Percentiles rank a stretch among this genome's conserved stretches.
Conservation (phyloP, 2,329 filamentous ascomycete species). For the Penicillium hordei region DNA sequence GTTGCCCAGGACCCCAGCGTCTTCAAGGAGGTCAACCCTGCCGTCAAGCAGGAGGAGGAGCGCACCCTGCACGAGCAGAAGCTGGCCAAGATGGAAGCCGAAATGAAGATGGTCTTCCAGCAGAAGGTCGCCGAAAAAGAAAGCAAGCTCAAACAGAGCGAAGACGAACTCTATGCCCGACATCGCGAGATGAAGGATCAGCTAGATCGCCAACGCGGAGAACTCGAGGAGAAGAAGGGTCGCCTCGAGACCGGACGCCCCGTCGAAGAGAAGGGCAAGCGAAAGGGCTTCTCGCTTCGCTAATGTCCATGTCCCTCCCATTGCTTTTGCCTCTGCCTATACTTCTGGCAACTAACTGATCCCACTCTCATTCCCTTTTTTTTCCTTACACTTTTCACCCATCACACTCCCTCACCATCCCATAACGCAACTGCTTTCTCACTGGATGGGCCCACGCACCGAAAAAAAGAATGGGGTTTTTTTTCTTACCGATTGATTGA, state of each 20-base stretch:
- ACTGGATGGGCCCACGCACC: conserved; percentile 29
- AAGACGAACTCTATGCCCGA: conserved; percentile 96
- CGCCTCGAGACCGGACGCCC: conserved; percentile 93
- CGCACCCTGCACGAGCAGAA: conserved; percentile 98
- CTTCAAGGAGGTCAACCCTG: conserved; percentile 99
- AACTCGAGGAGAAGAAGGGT: conserved; percentile 97
- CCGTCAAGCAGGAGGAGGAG: conserved; percentile 99
- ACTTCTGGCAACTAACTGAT: conserved; percentile 16
- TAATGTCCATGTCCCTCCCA: conserved; percentile 50
- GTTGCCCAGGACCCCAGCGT: conserved; percentile 97
- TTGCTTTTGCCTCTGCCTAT: background rate
- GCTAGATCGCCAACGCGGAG: conserved; percentile 87
- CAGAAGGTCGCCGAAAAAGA: conserved; percentile 99
- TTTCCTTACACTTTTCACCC: conserved; percentile 19
- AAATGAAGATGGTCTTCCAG: conserved; percentile 99
- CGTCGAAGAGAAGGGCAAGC: conserved; percentile 96
- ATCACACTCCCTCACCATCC: conserved; percentile 25
- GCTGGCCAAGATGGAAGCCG: conserved; percentile 99
- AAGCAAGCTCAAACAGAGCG: conserved; percentile 98
- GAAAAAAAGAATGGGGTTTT: conserved; percentile 29
- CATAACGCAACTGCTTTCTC: conserved; percentile 25
- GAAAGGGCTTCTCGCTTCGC: conserved; percentile 98
- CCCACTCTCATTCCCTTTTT: conserved; percentile 21
- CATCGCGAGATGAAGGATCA: conserved; percentile 99
- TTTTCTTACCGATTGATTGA: conserved; percentile 29